Evolutionary conservation across 2,329 filamentous ascomycete genomes (phyloP).

Genomic region (Metarhizium robertsii): DNA sequence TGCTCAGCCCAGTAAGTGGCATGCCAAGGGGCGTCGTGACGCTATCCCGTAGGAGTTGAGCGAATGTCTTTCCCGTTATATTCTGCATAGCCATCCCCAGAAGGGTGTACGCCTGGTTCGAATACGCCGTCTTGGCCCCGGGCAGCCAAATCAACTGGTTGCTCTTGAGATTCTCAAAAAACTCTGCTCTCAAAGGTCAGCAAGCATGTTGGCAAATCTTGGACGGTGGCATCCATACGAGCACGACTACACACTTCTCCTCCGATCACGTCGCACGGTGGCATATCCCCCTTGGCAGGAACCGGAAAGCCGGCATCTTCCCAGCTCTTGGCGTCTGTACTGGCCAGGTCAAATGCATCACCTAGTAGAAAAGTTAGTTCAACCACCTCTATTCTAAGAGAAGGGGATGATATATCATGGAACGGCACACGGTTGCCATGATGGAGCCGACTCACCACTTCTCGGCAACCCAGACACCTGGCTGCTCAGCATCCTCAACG

Average conservation of each 20-base stretch:
- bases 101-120: slow-evolving; percentile 1
- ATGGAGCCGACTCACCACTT: slow-evolving; percentile 7
- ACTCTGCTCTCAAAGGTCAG: background rate
- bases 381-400: background rate
- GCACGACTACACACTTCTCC: background rate
- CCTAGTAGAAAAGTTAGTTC: background rate
- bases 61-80: slow-evolving; percentile 1
- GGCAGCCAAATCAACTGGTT: background rate
- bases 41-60: background rate
- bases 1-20: too few relatives aligned
- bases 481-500: slow-evolving; percentile 9
- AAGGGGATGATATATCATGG: too few relatives aligned
- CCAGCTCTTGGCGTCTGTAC: background rate
- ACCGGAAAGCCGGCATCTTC: background rate
- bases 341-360: background rate
- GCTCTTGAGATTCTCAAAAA: background rate
- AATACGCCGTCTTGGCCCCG: background rate
- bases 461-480: slow-evolving; percentile 9
- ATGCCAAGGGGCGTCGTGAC: too few relatives aligned
- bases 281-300: background rate
- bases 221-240: background rate
- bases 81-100: slow-evolving; percentile 1
- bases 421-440: too few relatives aligned
- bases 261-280: background rate
- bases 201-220: background rate